Evolutionary conservation across 306 rosid genomes (phyloP).

Genomic region (Cyamopsis tetragonoloba): DNA sequence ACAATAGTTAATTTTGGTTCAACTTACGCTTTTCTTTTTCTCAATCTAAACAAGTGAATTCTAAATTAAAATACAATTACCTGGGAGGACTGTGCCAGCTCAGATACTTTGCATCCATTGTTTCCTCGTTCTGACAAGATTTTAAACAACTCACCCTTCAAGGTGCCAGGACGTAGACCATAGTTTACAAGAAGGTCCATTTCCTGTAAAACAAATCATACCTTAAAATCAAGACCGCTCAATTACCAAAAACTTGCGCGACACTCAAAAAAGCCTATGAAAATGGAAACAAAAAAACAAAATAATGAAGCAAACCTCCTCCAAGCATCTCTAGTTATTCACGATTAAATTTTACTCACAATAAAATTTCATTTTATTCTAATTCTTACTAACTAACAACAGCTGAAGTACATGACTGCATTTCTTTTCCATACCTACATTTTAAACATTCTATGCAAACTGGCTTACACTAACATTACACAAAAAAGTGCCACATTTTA

Average conservation of each 20-base stretch:
- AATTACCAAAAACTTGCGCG: neutral
- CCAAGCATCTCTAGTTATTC: neutral
- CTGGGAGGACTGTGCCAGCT: constrained; percentile 60
- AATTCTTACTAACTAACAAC: neutral
- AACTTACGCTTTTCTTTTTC: neutral
- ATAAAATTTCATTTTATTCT: neutral
- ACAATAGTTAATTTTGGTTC: neutral
- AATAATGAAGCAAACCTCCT: neutral
- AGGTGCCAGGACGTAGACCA: constrained; percentile 67
- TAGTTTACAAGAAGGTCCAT: constrained; percentile 60
- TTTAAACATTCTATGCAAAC: neutral
- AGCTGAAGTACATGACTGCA: neutral
- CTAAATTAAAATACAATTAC: constrained; percentile 32
- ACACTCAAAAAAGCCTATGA: neutral
- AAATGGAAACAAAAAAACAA: constrained; percentile 19
- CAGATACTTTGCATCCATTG: constrained; percentile 76
- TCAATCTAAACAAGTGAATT: neutral
- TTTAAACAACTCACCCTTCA: constrained; percentile 78
- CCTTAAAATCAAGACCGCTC: constrained; percentile 10
- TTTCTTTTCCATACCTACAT: neutral
- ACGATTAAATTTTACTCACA: neutral
- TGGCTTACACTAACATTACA: neutral
- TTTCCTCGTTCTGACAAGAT: constrained; percentile 72
- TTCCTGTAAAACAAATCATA: constrained; percentile 49
- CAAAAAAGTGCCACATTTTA: neutral